Evolutionary conservation across 169 alveolate genomes (phyloP).

Genomic region (Plasmodium malariae): DNA sequence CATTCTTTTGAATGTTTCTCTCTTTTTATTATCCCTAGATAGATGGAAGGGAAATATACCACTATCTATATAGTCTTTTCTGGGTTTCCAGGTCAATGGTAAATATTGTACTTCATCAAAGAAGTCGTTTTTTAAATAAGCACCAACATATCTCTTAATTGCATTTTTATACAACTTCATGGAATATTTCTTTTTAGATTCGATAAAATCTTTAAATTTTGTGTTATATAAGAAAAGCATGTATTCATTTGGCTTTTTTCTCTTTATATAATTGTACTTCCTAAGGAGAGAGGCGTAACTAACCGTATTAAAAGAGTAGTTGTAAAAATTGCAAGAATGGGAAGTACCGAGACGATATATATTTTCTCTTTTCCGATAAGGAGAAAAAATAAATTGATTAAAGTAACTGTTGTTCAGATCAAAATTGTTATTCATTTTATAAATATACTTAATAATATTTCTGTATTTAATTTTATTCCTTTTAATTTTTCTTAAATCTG

Average conservation of each 20-base stretch:
- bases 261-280: slow-evolving; percentile 2
- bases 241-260: not conserved
- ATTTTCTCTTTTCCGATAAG: not conserved
- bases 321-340: not conserved
- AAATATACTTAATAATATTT: slow-evolving; percentile 47
- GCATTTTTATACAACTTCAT: not conserved
- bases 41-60: slow-evolving; percentile 57
- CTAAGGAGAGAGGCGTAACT: not conserved
- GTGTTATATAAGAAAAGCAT: slow-evolving; percentile 8
- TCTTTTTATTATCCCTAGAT: slow-evolving; percentile 21
- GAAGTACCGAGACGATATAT: not conserved
- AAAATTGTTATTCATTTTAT: slow-evolving; percentile 16
- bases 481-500: slow-evolving; percentile 28
- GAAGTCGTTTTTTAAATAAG: slow-evolving; percentile 40
- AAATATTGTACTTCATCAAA: slow-evolving; percentile 44
- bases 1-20: slow-evolving; percentile 29
- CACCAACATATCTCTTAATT: not conserved
- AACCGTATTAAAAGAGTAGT: slow-evolving; percentile 21
- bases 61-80: slow-evolving; percentile 51
- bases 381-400: not conserved
- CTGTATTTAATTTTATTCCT: slow-evolving; percentile 38
- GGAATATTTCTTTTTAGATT: slow-evolving; percentile 4
- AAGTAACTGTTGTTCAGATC: not conserved
- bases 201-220: slow-evolving; percentile 5
- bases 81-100: slow-evolving; percentile 71